Evolutionary conservation across 352 stramenopile species (phyloP).

Genomic region (Globisporangium recalcitrans): DNA sequence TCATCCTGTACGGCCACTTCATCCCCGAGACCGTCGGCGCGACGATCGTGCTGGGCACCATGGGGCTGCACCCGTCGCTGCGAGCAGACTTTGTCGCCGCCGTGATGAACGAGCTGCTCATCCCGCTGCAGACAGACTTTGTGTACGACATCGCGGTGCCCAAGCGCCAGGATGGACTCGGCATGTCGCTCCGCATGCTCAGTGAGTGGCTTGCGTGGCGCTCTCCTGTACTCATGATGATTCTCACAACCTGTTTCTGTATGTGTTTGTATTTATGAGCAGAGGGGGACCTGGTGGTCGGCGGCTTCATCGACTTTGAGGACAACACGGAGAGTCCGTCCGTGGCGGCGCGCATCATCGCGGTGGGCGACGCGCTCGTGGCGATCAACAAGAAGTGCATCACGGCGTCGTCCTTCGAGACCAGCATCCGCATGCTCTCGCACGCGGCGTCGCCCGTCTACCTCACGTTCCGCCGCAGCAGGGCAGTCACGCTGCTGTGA

Average conservation of each 20-base stretch:
- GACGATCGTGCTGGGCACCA: conserved; percentile 58
- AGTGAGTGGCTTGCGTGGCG: conserved; percentile 30
- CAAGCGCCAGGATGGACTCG: conserved; percentile 71
- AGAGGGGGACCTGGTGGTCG: conserved; percentile 77
- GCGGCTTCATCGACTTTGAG: conserved; percentile 80
- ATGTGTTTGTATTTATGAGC: not conserved
- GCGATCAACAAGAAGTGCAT: conserved; percentile 88
- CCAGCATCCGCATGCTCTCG: conserved; percentile 80
- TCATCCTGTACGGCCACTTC: conserved; percentile 84
- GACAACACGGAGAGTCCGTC: conserved; percentile 76
- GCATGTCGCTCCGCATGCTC: conserved; percentile 85
- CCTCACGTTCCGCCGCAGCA: conserved; percentile 70
- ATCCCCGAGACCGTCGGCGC: conserved; percentile 62
- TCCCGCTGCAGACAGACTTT: conserved; percentile 73
- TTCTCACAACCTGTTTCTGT: conserved; percentile 1
- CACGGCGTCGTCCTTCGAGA: conserved; percentile 82
- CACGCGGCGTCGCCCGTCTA: conserved; percentile 78
- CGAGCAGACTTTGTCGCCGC: conserved; percentile 74
- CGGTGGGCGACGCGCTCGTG: conserved; percentile 69
- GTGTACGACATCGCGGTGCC: conserved; percentile 79
- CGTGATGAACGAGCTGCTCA: conserved; percentile 82
- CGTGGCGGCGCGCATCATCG: conserved; percentile 71
- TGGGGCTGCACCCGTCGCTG: conserved; percentile 68
- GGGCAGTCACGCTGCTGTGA: conserved; percentile 61
- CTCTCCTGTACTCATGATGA: not conserved